Conservation (phyloP, 805 yeast genomes). For the Starmerella vitae region DNA sequence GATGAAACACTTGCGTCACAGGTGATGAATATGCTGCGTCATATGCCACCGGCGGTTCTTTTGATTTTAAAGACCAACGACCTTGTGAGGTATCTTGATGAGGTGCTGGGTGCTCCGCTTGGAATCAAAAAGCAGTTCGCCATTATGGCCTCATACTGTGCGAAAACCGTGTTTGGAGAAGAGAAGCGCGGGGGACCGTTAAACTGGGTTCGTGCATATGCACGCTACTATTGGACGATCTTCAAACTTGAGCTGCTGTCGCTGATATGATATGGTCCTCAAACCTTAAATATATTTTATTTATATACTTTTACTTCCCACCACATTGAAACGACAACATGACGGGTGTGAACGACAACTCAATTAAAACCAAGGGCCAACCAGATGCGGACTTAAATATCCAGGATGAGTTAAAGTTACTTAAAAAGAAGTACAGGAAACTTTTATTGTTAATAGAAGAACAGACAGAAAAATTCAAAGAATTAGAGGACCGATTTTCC, state of each 20-base stretch:
- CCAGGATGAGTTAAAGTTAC: no score
- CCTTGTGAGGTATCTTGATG: constrained; percentile 79
- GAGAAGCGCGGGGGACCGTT: constrained; percentile 21
- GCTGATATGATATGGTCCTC: neutral
- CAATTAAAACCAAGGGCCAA: no score
- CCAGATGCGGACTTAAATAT: no score
- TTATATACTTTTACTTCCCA: no score
- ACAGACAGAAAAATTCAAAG: no score
- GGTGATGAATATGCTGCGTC: constrained; percentile 63
- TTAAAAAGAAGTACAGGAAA: no score
- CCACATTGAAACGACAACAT: no score
- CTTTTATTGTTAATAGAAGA: no score
- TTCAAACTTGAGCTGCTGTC: neutral
- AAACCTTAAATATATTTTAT: neutral
- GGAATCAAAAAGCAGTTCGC: constrained; percentile 81
- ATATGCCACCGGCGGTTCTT: constrained; percentile 73
- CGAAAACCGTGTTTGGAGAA: constrained; percentile 63
- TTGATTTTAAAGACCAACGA: constrained; percentile 89
- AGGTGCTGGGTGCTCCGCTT: constrained; percentile 60
- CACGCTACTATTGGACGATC: constrained; percentile 5
- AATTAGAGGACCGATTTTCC: no score
- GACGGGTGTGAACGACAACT: no score
- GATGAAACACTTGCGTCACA: constrained; percentile 49
- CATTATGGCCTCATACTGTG: constrained; percentile 83
- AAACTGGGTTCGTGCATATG: constrained; percentile 2